Percentiles rank a stretch among this genome's conserved stretches.
phyloP scores from a whole-genome alignment of 768 basidiomycete species.

The Leccinellum albellum region DNA sequence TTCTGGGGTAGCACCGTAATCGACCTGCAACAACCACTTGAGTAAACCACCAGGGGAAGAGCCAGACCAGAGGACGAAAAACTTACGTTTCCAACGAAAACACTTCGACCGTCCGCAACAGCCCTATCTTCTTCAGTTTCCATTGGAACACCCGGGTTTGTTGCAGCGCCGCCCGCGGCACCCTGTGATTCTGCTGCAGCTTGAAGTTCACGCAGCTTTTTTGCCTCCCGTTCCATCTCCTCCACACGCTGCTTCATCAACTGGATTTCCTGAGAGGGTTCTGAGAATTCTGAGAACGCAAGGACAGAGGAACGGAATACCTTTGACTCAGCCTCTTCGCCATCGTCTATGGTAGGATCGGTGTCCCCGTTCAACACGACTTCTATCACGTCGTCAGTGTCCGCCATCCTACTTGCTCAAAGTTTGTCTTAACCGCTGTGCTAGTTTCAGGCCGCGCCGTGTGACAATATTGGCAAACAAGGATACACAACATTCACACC shows the following conservation, averaged over 20 bases:
- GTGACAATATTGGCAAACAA: conserved; percentile 22
- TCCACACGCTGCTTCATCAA: conserved; percentile 90
- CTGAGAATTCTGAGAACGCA: conserved; percentile 10
- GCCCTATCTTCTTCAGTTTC: conserved; percentile 85
- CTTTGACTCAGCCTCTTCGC: conserved; percentile 63
- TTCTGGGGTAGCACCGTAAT: conserved; percentile 95
- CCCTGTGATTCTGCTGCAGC: conserved; percentile 66
- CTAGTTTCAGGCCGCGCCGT: conserved; percentile 16
- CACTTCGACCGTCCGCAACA: conserved; percentile 76
- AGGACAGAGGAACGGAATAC: conserved; percentile 28
- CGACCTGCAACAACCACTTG: conserved; percentile 60
- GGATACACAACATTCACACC: conserved; percentile 16
- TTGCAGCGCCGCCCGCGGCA: conserved; percentile 41
- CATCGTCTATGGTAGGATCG: conserved; percentile 46
- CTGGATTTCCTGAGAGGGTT: conserved; percentile 64
- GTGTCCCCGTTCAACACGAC: conserved; percentile 31
- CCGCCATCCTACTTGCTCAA: conserved; percentile 43
- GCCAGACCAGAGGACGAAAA: conserved; percentile 14
- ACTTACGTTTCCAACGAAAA: conserved; percentile 95
- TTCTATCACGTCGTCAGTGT: conserved; percentile 48
- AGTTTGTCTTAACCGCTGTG: conserved; percentile 17
- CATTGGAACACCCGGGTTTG: conserved; percentile 49
- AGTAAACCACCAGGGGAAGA: conserved; percentile 8
- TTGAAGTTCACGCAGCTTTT: conserved; percentile 82
- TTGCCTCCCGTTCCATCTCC: conserved; percentile 91